Evolutionary conservation across 2,329 filamentous ascomycete genomes (phyloP).

Genomic region (Cordyceps cateniannulata): DNA sequence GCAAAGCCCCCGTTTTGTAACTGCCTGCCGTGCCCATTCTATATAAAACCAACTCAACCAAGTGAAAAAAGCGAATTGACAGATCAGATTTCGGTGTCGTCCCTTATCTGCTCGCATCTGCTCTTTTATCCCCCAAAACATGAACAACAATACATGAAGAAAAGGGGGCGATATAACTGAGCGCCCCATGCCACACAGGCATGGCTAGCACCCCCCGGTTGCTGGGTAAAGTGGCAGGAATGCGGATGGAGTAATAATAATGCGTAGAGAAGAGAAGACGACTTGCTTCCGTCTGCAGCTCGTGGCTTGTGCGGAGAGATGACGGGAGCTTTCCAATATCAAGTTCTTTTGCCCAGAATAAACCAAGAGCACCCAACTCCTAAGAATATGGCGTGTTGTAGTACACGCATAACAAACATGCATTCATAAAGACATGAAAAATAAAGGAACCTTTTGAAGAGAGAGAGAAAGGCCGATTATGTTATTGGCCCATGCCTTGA

Average conservation of each 20-base stretch:
- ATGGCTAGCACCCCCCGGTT: no score
- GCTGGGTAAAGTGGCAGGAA: no score
- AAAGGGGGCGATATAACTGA: no score
- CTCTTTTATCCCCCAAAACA: not conserved
- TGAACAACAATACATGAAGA: not conserved
- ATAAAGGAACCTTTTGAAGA: not conserved
- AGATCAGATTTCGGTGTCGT: not conserved
- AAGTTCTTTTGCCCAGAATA: not conserved
- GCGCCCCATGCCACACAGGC: no score
- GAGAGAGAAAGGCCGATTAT: not conserved
- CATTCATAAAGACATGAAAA: not conserved
- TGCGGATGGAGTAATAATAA: no score
- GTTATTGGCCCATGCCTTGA: conserved; percentile 26
- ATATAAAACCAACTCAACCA: not conserved
- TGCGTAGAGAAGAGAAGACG: no score
- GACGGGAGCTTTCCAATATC: not conserved
- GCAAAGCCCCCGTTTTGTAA: conserved; percentile 8
- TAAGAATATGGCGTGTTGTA: not conserved
- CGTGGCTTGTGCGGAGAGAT: not conserved
- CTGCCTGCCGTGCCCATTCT: not conserved
- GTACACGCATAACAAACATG: not conserved
- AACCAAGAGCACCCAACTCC: conserved; percentile 7
- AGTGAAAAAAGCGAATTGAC: not conserved
- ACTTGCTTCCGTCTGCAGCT: no score
- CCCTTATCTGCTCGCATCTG: not conserved